These are phyloP conservation scores for Coelastrella sp. DNA, from an alignment of 139 green algal genomes.

Conservation along the genomic window DNA sequence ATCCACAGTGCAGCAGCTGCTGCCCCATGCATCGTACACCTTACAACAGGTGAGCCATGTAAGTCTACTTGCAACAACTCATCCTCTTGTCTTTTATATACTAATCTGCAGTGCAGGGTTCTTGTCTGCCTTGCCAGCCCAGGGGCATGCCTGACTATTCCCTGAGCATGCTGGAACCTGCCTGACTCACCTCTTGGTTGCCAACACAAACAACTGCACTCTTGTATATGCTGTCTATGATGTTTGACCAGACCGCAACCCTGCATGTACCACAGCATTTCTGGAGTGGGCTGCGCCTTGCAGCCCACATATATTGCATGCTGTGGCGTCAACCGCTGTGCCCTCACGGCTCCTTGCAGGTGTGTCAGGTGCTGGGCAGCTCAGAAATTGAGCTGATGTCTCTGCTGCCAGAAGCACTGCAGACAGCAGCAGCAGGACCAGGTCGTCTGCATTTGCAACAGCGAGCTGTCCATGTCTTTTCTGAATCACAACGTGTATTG, in stretches of 20 bases:
- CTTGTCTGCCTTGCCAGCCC: neutral
- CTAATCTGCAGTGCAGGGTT: too few relatives aligned
- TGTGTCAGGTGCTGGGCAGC: neutral
- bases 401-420: slow-evolving; percentile 13
- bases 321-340: neutral
- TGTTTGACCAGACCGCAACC: neutral
- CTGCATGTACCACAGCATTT: neutral
- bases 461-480: slow-evolving; percentile 84
- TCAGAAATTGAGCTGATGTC: neutral
- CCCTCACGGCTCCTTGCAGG: neutral
- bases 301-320: neutral
- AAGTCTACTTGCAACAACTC: too few relatives aligned
- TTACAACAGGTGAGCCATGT: neutral
- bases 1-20: slow-evolving; percentile 31
- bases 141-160: neutral
- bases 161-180: neutral
- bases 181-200: neutral
- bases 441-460: slow-evolving; percentile 69
- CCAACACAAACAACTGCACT: too few relatives aligned
- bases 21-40: slow-evolving; percentile 3
- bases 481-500: slow-evolving; percentile 81
- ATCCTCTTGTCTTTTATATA: too few relatives aligned
- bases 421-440: slow-evolving; percentile 5
- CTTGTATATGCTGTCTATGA: neutral
- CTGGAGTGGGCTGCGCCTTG: too few relatives aligned